A percentile compares a stretch with the other conserved stretches of the same genome.
Evolutionary conservation across 2,329 filamentous ascomycete genomes (phyloP).

Genomic region (Pseudogymnoascus sp.): DNA sequence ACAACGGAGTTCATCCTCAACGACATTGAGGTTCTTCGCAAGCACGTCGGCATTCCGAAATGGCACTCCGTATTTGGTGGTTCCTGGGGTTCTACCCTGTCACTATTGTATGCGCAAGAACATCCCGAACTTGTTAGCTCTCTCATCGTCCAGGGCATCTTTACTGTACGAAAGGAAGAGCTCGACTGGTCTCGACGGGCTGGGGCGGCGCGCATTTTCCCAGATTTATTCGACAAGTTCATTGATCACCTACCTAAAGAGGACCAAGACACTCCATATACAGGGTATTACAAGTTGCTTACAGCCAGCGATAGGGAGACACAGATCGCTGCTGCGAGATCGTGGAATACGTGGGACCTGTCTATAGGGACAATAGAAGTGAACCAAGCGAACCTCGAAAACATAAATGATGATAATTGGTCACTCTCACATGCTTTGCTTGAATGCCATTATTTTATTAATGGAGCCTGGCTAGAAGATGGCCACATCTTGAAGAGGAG

Average conservation of each 20-base stretch:
- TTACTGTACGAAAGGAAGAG: constrained; percentile 29
- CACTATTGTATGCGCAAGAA: constrained; percentile 36
- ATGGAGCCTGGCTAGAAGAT: constrained; percentile 34
- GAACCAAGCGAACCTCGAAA: constrained; percentile 16
- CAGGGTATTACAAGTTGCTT: constrained; percentile 34
- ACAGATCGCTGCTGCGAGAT: constrained; percentile 24
- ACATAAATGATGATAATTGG: constrained; percentile 27
- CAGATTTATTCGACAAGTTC: constrained; percentile 25
- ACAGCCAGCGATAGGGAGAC: constrained; percentile 25
- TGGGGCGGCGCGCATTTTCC: constrained; percentile 26
- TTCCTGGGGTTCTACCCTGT: constrained; percentile 39
- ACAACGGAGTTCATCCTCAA: constrained; percentile 36
- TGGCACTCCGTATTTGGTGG: constrained; percentile 41
- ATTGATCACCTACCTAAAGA: constrained; percentile 23
- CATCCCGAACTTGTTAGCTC: constrained; percentile 32
- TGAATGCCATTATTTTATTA: constrained; percentile 36
- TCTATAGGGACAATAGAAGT: constrained; percentile 25
- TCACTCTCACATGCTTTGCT: constrained; percentile 33
- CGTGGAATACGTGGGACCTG: constrained; percentile 31
- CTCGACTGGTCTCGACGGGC: constrained; percentile 25
- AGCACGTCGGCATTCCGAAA: constrained; percentile 33
- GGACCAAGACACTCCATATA: constrained; percentile 30
- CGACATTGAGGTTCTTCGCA: constrained; percentile 38
- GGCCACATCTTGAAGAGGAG: constrained; percentile 29
- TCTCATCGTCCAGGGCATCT: constrained; percentile 37